Conservation (phyloP, 1,139 yeast genomes). For the Yamadazyma blattariae region DNA sequence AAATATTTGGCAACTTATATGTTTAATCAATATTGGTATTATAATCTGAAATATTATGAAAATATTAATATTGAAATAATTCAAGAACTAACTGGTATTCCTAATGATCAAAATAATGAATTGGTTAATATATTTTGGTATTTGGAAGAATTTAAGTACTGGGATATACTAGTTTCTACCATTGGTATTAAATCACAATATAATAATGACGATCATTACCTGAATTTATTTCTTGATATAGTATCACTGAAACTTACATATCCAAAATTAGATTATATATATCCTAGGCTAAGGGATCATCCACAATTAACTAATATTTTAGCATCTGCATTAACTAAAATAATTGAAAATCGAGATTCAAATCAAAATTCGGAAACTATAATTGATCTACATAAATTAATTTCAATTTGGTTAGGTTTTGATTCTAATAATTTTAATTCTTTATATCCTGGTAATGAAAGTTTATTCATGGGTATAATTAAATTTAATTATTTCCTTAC, state of each 20-base stretch:
- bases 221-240: slow-evolving; percentile 9
- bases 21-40: slow-evolving; percentile 29
- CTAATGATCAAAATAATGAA: slow-evolving; percentile 6
- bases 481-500: slow-evolving; percentile 5
- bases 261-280: not conserved
- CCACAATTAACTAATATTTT: slow-evolving; percentile 23
- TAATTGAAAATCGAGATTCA: slow-evolving; percentile 7
- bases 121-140: slow-evolving; percentile 27
- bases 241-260: not conserved
- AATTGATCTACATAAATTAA: slow-evolving; percentile 9
- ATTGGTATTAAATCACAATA: slow-evolving; percentile 12
- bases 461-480: slow-evolving; percentile 24
- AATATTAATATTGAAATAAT: slow-evolving; percentile 17
- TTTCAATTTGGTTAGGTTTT: slow-evolving; percentile 27
- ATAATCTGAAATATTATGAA: slow-evolving; percentile 14
- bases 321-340: slow-evolving; percentile 16
- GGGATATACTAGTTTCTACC: slow-evolving; percentile 24
- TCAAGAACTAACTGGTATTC: slow-evolving; percentile 17
- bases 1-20: slow-evolving; percentile 13
- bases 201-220: slow-evolving; percentile 9
- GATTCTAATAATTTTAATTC: slow-evolving; percentile 23
- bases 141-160: slow-evolving; percentile 26
- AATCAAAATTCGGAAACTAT: not conserved
- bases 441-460: slow-evolving; percentile 28
- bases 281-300: slow-evolving; percentile 12